phyloP scores from a whole-genome alignment of 805 yeast species.

The Lipomyces yamadae region DNA sequence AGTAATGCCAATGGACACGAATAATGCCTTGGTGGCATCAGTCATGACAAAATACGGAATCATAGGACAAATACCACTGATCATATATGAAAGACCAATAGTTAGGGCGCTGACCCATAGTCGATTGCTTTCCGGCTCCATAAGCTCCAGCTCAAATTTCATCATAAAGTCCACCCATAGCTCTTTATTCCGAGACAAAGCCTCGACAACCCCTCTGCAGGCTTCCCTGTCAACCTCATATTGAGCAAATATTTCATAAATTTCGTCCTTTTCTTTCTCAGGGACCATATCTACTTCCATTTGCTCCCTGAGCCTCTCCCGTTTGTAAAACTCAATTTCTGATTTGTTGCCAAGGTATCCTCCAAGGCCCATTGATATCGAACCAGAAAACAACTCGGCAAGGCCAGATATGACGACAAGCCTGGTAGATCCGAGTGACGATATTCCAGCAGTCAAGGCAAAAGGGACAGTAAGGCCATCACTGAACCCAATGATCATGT shows the following conservation, averaged over 20 bases:
- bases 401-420: conserved; percentile 95
- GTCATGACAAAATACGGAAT: conserved; percentile 79
- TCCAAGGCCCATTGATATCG: conserved; percentile 96
- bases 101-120: conserved; percentile 79
- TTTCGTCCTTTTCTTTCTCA: conserved; percentile 10
- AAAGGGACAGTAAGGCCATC: conserved; percentile 97
- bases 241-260: conserved; percentile 9
- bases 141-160: conserved; percentile 78
- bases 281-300: conserved; percentile 5
- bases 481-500: conserved; percentile 85
- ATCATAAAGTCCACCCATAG: conserved; percentile 69
- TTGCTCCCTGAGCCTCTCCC: conserved; percentile 7
- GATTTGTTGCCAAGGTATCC: conserved; percentile 92
- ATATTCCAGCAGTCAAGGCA: conserved; percentile 93
- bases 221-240: conserved; percentile 3
- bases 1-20: conserved; percentile 79
- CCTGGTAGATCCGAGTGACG: conserved; percentile 83
- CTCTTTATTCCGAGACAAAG: background rate
- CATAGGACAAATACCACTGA: conserved; percentile 83
- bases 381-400: conserved; percentile 95
- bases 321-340: conserved; percentile 59
- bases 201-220: background rate
- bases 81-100: conserved; percentile 76
- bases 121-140: conserved; percentile 85
- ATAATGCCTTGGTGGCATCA: conserved; percentile 76